A percentile compares a stretch with the other conserved stretches of the same genome.
Conservation (phyloP, 129 eudicot genomes). For the Rutidosis leptorrhynchoides region DNA sequence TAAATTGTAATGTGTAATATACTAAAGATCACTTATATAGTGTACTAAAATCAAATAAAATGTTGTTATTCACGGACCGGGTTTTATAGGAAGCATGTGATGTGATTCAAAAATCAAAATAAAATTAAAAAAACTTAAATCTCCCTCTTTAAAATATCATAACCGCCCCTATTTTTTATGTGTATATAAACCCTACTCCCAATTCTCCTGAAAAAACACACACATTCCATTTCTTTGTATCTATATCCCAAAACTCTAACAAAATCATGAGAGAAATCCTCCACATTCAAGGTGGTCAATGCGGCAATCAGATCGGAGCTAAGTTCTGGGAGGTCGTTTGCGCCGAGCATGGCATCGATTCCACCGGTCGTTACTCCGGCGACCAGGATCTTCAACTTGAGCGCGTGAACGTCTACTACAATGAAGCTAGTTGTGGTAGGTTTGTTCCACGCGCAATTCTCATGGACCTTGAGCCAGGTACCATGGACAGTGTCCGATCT, state of each 20-base stretch:
- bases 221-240: slow-evolving; percentile 2
- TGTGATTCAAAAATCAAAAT: neutral
- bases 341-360: slow-evolving; percentile 72
- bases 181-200: slow-evolving; percentile 28
- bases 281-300: slow-evolving; percentile 82
- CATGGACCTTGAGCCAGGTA: slow-evolving; percentile 84
- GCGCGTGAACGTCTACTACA: slow-evolving; percentile 72
- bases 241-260: neutral
- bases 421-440: slow-evolving; percentile 69
- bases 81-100: neutral
- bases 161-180: slow-evolving; percentile 1
- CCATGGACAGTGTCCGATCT: slow-evolving; percentile 77
- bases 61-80: neutral
- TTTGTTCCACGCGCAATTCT: slow-evolving; percentile 76
- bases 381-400: slow-evolving; percentile 60
- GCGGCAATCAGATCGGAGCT: slow-evolving; percentile 83
- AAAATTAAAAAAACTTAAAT: slow-evolving; percentile 1
- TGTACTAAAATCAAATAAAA: too few species aligned
- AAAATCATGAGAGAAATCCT: slow-evolving; percentile 70
- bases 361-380: slow-evolving; percentile 62
- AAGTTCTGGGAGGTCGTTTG: slow-evolving; percentile 85
- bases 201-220: slow-evolving; percentile 11
- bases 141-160: slow-evolving; percentile 21
- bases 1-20: too few species aligned
- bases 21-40: too few species aligned